Evolutionary conservation across 805 yeast species (phyloP).

Genomic region (Barnettozyma populi): DNA sequence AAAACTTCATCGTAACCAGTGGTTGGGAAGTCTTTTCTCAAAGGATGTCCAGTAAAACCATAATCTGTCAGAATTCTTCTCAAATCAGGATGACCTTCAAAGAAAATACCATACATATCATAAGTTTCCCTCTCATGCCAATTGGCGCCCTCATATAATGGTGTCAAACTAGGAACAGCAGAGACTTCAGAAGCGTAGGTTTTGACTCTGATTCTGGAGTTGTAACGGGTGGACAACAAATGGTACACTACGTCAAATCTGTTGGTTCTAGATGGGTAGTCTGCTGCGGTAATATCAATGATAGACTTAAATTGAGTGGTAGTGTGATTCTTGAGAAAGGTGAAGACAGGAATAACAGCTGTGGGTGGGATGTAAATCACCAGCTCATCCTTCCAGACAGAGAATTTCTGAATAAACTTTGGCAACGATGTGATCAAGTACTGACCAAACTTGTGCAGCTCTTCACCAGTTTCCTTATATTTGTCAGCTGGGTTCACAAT

Average conservation of each 20-base stretch:
- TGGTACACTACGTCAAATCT: conserved; percentile 87
- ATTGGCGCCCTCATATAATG: conserved; percentile 72
- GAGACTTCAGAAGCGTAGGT: conserved; percentile 81
- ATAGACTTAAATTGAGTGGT: conserved; percentile 74
- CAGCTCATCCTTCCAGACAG: conserved; percentile 90
- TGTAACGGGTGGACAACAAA: conserved; percentile 72
- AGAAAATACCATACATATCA: conserved; percentile 82
- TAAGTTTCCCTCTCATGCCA: conserved; percentile 91
- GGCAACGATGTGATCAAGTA: conserved; percentile 77
- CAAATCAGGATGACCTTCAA: conserved; percentile 84
- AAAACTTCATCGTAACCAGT: conserved; percentile 88
- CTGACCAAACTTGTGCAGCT: conserved; percentile 75
- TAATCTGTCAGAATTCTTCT: conserved; percentile 88
- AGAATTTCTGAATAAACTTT: conserved; percentile 73
- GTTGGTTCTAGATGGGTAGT: conserved; percentile 77
- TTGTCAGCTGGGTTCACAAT: conserved; percentile 74
- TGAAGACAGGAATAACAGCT: conserved; percentile 65
- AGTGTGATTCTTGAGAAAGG: conserved; percentile 71
- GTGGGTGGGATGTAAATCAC: conserved; percentile 69
- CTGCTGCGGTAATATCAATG: conserved; percentile 82
- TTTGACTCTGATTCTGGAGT: conserved; percentile 83
- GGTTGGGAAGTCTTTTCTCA: conserved; percentile 89
- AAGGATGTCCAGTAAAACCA: conserved; percentile 89
- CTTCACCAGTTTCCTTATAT: conserved; percentile 60
- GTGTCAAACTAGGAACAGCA: conserved; percentile 75